Evolutionary conservation across 129 eudicot genomes (phyloP).

Genomic region (Pseudognaphalium luteoalbum): DNA sequence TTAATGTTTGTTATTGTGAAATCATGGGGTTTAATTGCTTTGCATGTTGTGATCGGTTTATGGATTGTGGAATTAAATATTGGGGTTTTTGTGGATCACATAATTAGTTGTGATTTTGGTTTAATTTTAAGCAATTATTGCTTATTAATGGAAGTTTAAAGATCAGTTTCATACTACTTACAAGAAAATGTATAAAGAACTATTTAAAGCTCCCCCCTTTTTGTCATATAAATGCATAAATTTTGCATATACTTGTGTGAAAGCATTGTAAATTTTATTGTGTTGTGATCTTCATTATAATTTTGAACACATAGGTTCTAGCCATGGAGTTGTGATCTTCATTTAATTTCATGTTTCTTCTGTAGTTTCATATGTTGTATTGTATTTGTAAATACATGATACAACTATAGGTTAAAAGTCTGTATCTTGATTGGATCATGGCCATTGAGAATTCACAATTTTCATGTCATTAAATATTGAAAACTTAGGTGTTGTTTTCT

Average conservation of each 20-base stretch:
- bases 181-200: not conserved
- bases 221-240: not conserved
- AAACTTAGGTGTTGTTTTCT: constrained; percentile 20
- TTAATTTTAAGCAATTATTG: constrained; percentile 31
- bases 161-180: constrained; percentile 15
- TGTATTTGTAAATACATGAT: not conserved
- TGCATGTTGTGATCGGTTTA: constrained; percentile 37
- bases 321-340: constrained; percentile 14
- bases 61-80: constrained; percentile 26
- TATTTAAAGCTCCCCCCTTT: not conserved
- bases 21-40: constrained; percentile 26
- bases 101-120: constrained; percentile 24
- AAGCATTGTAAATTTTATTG: constrained; percentile 20
- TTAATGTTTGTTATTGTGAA: constrained; percentile 14
- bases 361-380: not conserved
- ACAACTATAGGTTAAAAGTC: constrained; percentile 8
- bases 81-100: constrained; percentile 38
- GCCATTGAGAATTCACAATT: not conserved
- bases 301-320: constrained; percentile 7
- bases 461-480: not conserved
- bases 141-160: constrained; percentile 19
- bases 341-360: not conserved
- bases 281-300: not conserved
- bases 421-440: constrained; percentile 10
- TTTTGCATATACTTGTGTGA: constrained; percentile 16